Evolutionary conservation across 495 filamentous ascomycete species (phyloP).

Genomic region (Neurospora sp.): DNA sequence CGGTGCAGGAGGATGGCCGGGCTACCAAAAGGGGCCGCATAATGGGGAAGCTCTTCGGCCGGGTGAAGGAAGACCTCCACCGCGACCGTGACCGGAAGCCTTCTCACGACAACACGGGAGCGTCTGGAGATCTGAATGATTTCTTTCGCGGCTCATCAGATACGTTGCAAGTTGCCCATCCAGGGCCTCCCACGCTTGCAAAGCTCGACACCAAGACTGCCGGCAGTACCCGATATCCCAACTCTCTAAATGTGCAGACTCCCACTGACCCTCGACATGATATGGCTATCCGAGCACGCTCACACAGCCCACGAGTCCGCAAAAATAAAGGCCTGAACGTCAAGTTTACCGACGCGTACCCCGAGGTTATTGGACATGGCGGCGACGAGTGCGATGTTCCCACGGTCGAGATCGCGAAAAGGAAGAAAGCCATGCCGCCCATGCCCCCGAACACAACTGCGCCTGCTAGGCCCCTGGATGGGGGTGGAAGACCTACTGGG

Average conservation of each 20-base stretch:
- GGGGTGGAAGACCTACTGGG: constrained; percentile 11
- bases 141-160: constrained; percentile 35
- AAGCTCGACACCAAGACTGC: constrained; percentile 36
- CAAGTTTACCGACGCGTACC: constrained; percentile 54
- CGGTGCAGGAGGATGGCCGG: constrained; percentile 26
- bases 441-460: constrained; percentile 16
- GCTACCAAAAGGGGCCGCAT: constrained; percentile 31
- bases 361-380: constrained; percentile 76
- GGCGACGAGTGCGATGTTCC: constrained; percentile 71
- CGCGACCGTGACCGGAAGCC: constrained; percentile 31
- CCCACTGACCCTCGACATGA: constrained; percentile 18
- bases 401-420: constrained; percentile 53
- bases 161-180: constrained; percentile 29
- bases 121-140: constrained; percentile 29
- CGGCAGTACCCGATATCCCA: constrained; percentile 28
- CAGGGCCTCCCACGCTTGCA: constrained; percentile 30
- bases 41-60: constrained; percentile 41
- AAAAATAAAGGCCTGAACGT: constrained; percentile 54
- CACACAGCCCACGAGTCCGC: constrained; percentile 19
- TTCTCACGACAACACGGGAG: constrained; percentile 26
- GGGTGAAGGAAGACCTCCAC: constrained; percentile 5
- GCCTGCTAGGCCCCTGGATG: constrained; percentile 11
- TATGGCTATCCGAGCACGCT: constrained; percentile 17
- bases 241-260: constrained; percentile 26
- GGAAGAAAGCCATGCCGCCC: constrained; percentile 34